Conservation (phyloP, 1,139 yeast genomes). For the Taphrina pruni region DNA sequence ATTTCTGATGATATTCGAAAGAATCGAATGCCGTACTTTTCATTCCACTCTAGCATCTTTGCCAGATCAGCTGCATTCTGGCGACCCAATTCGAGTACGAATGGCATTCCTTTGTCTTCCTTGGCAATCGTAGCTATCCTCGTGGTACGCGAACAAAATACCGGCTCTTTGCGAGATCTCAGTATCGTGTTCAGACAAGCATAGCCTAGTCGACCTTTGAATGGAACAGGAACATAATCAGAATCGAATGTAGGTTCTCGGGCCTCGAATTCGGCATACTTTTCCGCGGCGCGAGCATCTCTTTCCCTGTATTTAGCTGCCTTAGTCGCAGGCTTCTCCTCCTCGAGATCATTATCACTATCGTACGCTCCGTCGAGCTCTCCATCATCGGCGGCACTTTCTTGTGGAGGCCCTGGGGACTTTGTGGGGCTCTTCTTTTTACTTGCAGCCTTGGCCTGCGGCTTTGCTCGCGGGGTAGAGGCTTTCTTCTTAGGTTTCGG, state of each 20-base stretch:
- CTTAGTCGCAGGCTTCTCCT: slow-evolving; percentile 22
- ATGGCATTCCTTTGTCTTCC: slow-evolving; percentile 39
- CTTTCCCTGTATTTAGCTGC: slow-evolving; percentile 30
- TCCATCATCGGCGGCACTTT: background rate
- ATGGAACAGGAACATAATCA: slow-evolving; percentile 39
- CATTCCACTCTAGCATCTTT: slow-evolving; percentile 42
- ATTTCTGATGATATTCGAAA: slow-evolving; percentile 41
- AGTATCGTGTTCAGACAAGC: slow-evolving; percentile 43
- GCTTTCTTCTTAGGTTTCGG: slow-evolving; percentile 1
- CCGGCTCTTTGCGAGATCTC: slow-evolving; percentile 33
- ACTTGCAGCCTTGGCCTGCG: slow-evolving; percentile 1
- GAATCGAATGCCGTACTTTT: slow-evolving; percentile 43
- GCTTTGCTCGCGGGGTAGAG: slow-evolving; percentile 3
- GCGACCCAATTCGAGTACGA: slow-evolving; percentile 35
- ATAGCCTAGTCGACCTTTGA: slow-evolving; percentile 40
- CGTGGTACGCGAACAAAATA: slow-evolving; percentile 43
- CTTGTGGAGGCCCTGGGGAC: background rate
- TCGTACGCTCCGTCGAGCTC: slow-evolving; percentile 18
- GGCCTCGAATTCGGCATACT: slow-evolving; percentile 31
- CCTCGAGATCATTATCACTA: slow-evolving; percentile 23
- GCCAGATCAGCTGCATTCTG: slow-evolving; percentile 41
- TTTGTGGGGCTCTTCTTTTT: background rate
- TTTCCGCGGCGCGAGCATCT: slow-evolving; percentile 36
- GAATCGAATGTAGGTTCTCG: slow-evolving; percentile 34
- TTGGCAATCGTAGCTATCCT: slow-evolving; percentile 41